phyloP scores from a whole-genome alignment of 2,329 filamentous ascomycete genomes.

The Talaromyces sp. region DNA sequence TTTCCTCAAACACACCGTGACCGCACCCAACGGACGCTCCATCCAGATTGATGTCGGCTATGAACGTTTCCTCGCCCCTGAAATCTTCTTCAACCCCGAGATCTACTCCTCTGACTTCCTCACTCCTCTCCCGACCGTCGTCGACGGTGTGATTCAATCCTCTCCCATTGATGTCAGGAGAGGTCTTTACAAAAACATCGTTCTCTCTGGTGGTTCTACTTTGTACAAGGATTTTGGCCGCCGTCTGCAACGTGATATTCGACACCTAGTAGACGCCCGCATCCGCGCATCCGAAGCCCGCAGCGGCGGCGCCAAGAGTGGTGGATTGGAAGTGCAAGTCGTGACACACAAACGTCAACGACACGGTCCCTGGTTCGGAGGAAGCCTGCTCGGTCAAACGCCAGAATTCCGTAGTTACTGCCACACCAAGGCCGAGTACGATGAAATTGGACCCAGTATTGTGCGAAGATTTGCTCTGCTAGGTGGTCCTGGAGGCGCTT shows the following conservation, averaged over 20 bases:
- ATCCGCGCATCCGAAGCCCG: constrained; percentile 88
- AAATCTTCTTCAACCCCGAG: constrained; percentile 99
- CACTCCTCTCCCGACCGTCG: constrained; percentile 87
- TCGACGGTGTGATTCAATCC: constrained; percentile 94
- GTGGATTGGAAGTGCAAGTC: constrained; percentile 92
- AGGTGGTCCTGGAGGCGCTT: constrained; percentile 72
- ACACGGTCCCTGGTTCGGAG: constrained; percentile 98
- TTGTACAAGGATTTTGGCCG: constrained; percentile 98
- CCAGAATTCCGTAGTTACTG: constrained; percentile 98
- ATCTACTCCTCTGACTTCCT: constrained; percentile 99
- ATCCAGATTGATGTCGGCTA: constrained; percentile 91
- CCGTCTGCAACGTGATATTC: constrained; percentile 93
- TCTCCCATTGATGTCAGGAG: constrained; percentile 96
- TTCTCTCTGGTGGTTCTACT: constrained; percentile 92
- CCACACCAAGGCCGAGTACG: constrained; percentile 86
- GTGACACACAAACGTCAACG: constrained; percentile 96
- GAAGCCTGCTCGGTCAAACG: constrained; percentile 91
- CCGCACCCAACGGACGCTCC: constrained; percentile 78
- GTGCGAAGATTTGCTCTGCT: constrained; percentile 90
- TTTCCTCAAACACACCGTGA: constrained; percentile 85
- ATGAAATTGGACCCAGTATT: constrained; percentile 94
- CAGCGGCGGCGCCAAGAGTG: constrained; percentile 88
- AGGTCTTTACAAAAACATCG: constrained; percentile 99
- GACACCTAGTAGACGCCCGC: constrained; percentile 87
- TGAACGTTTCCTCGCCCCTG: constrained; percentile 94